phyloP scores from a whole-genome alignment of 805 yeast genomes.

The Candida sanyiensis region DNA sequence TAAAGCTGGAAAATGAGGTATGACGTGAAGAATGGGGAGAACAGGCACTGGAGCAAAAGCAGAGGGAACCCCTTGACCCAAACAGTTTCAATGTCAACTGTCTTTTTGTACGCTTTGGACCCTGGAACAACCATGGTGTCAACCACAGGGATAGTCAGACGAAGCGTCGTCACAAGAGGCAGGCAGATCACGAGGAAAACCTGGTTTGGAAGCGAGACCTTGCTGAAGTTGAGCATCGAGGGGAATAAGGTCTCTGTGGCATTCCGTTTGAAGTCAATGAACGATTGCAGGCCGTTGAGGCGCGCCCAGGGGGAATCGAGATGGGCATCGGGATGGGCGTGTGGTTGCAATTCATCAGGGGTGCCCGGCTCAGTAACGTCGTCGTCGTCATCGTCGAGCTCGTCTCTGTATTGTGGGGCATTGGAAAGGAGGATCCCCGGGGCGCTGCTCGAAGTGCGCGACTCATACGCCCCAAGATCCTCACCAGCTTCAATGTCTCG shows the following conservation, averaged over 20 bases:
- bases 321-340: conserved; percentile 10
- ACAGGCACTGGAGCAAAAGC: conserved; percentile 27
- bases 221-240: conserved; percentile 26
- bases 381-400: conserved; percentile 8
- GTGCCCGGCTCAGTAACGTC: conserved; percentile 11
- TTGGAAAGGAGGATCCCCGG: conserved; percentile 9
- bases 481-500: conserved; percentile 12
- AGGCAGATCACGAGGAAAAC: conserved; percentile 28
- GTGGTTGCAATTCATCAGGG: conserved; percentile 2
- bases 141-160: conserved; percentile 33
- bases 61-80: conserved; percentile 19
- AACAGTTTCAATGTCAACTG: conserved; percentile 18
- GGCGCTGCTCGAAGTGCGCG: conserved; percentile 14
- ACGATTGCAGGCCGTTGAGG: conserved; percentile 2
- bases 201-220: conserved; percentile 24
- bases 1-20: conserved; percentile 11
- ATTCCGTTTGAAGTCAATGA: conserved; percentile 4
- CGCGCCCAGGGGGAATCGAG: too few species aligned
- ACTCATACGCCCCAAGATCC: conserved; percentile 15
- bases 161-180: conserved; percentile 31
- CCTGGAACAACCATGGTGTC: conserved; percentile 32
- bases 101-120: conserved; percentile 23
- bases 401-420: conserved; percentile 8
- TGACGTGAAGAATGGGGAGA: conserved; percentile 25
- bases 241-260: conserved; percentile 24